Evolutionary conservation across 306 rosid genomes (phyloP), one percentile per base, ranked within the genome.

Genomic region (Prunus mira): DNA sequence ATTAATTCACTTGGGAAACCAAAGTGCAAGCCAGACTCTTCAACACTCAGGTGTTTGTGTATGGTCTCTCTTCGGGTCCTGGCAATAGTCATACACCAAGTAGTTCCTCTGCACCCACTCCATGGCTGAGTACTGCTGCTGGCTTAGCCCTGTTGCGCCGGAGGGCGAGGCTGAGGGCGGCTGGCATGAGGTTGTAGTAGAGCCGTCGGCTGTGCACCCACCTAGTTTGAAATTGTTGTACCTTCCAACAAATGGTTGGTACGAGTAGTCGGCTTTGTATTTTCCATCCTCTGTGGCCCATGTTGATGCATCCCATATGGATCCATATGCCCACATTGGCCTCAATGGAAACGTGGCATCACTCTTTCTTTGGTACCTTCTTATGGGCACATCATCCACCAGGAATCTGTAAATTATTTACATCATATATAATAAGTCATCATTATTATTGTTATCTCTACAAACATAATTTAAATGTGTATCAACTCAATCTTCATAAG

Each of bases 221-320:
- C 72, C 72, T 3, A 92, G 34, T 79, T 79, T 90, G 91, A 95
- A 95, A 73, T 89, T 78, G 47, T 7, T 80, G 87, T 95, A 95
- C 67, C 76, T 78, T n/a, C 92, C 88, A 14, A 88, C 67, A 73
- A 95, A 95, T 18, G 99, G 99, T 71, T 95, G 93, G 86, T 87
- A 91, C 3, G 55, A 76, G 77, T 95, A 95, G 77, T 95, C 86
- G 15, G 93, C 97, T 71, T 85, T 92, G 96, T 92, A 91, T 83
- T 89, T 95, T 52, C 97, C 99, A 66, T 80, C 82, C 71, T 95
- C 97, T 25, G 97, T 92, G 2, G 99, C 97, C 99, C 99, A 95
- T 2, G 87, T 25, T 22, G 97, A 95, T 47, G 99, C 99, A 80
- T 92, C 99, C 99, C 99, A 92, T 75, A 92, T 91, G 19, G 97